Conservation (phyloP, 1,284 basidiomycete genomes). For the Ustilago cynodontis region DNA sequence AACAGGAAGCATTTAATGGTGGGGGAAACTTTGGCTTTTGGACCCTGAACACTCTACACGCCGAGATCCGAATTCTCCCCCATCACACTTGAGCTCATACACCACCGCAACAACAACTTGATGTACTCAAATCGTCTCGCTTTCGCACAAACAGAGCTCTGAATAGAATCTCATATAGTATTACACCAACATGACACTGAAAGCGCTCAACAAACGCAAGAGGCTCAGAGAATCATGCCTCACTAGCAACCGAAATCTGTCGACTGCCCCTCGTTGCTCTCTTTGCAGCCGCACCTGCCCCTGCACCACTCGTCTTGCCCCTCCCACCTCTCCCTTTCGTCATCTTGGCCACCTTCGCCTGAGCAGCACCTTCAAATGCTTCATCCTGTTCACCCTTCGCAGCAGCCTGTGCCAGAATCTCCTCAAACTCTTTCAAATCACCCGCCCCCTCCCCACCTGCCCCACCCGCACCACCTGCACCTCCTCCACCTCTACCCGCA, state of each 20-base stretch:
- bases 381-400: slow-evolving; percentile 90
- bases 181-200: neutral
- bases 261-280: slow-evolving; percentile 28
- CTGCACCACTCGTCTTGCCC: slow-evolving; percentile 28
- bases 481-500: slow-evolving; percentile 22
- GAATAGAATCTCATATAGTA: slow-evolving; percentile 3
- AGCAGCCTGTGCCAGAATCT: slow-evolving; percentile 86
- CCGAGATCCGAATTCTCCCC: slow-evolving; percentile 4
- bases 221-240: slow-evolving; percentile 9
- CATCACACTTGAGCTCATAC: neutral
- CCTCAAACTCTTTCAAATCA: slow-evolving; percentile 67
- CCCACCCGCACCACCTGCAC: slow-evolving; percentile 13
- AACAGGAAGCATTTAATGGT: no score
- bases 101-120: neutral
- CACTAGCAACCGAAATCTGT: slow-evolving; percentile 40
- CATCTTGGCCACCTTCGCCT: slow-evolving; percentile 54
- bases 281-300: slow-evolving; percentile 7
- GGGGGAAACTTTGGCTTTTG: neutral
- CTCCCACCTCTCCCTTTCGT: slow-evolving; percentile 23
- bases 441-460: slow-evolving; percentile 28
- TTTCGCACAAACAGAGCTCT: neutral
- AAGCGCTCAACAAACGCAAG: neutral
- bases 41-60: slow-evolving; percentile 3
- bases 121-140: no score
- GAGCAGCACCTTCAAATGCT: slow-evolving; percentile 78